These are phyloP conservation scores for Neotropicomus parvogracilis DNA, from an alignment of 1,284 basidiomycete species.

Conservation along the genomic window DNA sequence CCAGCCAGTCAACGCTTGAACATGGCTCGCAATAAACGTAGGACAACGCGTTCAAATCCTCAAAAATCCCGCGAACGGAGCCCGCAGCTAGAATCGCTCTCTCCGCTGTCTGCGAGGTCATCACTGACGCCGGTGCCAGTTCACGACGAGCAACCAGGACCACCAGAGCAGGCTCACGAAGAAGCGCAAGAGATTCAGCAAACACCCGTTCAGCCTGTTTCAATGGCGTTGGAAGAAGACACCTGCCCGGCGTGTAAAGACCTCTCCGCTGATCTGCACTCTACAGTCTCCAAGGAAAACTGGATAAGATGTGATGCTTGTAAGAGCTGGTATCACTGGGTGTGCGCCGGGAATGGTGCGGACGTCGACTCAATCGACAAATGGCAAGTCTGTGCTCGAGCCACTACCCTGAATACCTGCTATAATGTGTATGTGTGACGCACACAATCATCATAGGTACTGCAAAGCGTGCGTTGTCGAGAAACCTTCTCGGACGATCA, in stretches of 20 bases:
- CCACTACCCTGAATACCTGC: conserved; percentile 8
- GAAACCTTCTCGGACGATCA: conserved; percentile 62
- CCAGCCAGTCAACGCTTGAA: conserved; percentile 6
- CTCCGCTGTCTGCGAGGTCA: conserved; percentile 31
- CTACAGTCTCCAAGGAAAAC: conserved; percentile 49
- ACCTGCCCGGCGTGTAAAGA: conserved; percentile 44
- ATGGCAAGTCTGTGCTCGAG: conserved; percentile 41
- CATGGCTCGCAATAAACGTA: conserved; percentile 35
- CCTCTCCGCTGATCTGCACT: conserved; percentile 23
- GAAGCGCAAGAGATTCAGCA: conserved; percentile 20
- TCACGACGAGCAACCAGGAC: conserved; percentile 21
- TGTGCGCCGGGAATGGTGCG: conserved; percentile 64
- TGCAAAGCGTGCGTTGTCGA: conserved; percentile 59
- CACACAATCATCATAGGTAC: conserved; percentile 48
- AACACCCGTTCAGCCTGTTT: conserved; percentile 12
- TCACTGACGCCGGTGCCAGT: conserved; percentile 31
- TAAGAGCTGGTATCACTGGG: conserved; percentile 80
- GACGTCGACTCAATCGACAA: conserved; percentile 61
- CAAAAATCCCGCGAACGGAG: conserved; percentile 31
- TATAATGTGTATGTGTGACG: conserved; percentile 15
- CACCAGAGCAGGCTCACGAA: conserved; percentile 24
- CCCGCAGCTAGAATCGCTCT: conserved; percentile 27
- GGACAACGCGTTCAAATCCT: conserved; percentile 27
- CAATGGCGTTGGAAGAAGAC: conserved; percentile 32
- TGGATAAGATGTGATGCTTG: conserved; percentile 77